These are phyloP conservation scores for Jaenimonas drosophilae DNA, from an alignment of 208 protist species.

Conservation along the genomic window DNA sequence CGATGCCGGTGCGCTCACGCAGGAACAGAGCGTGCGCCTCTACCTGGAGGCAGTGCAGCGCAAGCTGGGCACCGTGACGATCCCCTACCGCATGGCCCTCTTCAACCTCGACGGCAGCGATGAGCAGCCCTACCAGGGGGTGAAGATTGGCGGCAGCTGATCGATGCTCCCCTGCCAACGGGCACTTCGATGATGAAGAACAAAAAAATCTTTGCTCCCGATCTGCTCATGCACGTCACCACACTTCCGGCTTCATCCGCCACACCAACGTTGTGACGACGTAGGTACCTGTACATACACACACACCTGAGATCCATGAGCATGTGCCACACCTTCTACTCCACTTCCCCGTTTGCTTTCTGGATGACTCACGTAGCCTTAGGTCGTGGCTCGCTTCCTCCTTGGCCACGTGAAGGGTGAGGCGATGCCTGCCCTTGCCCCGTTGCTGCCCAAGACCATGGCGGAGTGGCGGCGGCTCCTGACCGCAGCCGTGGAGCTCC, in stretches of 20 bases:
- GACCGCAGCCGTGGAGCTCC: slow-evolving; percentile 20
- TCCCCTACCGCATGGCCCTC: slow-evolving; percentile 72
- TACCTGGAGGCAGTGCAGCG: slow-evolving; percentile 48
- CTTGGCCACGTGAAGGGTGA: not conserved
- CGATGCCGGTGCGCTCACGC: slow-evolving; percentile 52
- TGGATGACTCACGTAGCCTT: no score
- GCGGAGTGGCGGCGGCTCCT: slow-evolving; percentile 48
- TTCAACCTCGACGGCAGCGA: slow-evolving; percentile 81
- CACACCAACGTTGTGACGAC: no score
- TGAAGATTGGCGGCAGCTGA: slow-evolving; percentile 76
- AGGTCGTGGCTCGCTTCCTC: no score
- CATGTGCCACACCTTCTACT: no score
- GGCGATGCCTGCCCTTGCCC: slow-evolving; percentile 4
- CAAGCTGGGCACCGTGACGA: slow-evolving; percentile 40
- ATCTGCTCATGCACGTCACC: not conserved
- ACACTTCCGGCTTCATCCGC: no score
- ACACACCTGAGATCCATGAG: no score
- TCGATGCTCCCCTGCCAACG: not conserved
- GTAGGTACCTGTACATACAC: no score
- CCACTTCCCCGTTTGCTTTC: no score
- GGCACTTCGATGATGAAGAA: not conserved
- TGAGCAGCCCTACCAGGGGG: slow-evolving; percentile 71
- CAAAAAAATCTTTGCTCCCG: not conserved
- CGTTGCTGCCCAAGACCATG: slow-evolving; percentile 33
- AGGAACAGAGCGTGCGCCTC: slow-evolving; percentile 69